Evolutionary conservation across 139 green algal species (phyloP).

Genomic region (Eudorina sp.): DNA sequence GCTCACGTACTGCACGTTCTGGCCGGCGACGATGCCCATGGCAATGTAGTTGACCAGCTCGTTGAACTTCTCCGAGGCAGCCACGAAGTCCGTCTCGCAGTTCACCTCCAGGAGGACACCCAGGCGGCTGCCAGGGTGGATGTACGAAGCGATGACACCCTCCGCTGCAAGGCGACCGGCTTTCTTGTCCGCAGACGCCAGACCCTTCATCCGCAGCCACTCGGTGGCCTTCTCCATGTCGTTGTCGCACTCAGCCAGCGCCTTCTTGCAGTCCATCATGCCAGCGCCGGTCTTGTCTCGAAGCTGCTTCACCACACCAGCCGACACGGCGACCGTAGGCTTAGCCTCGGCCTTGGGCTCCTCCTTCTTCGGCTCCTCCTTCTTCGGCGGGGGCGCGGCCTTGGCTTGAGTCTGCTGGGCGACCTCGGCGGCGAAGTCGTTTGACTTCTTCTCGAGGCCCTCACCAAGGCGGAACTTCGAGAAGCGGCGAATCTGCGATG

Average conservation of each 20-base stretch:
- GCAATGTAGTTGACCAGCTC: constrained; percentile 80
- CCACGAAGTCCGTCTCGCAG: constrained; percentile 99
- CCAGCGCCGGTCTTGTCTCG: constrained; percentile 89
- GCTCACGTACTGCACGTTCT: constrained; percentile 60
- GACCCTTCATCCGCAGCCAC: constrained; percentile 95
- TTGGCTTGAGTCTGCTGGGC: constrained; percentile 85
- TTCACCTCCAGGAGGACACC: constrained; percentile 93
- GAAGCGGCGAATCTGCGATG: constrained; percentile 84
- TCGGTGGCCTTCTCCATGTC: constrained; percentile 89
- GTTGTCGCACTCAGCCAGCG: constrained; percentile 82
- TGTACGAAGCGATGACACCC: constrained; percentile 82
- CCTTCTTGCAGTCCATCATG: constrained; percentile 99
- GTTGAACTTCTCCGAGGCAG: constrained; percentile 90
- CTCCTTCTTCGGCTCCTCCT: constrained; percentile 56
- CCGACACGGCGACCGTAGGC: constrained; percentile 64
- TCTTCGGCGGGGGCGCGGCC: constrained; percentile 70
- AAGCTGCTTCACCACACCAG: constrained; percentile 91
- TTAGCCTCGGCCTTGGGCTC: constrained; percentile 68
- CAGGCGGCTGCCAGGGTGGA: constrained; percentile 93
- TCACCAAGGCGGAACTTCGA: constrained; percentile 89
- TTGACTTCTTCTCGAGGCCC: constrained; percentile 88
- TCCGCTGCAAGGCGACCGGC: constrained; percentile 68
- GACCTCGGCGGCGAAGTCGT: constrained; percentile 92
- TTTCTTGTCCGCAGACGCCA: constrained; percentile 98
- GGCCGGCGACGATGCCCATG: constrained; percentile 62